Percentiles rank a stretch among this genome's conserved stretches.
Evolutionary conservation across 2,329 filamentous ascomycete genomes (phyloP).

Genomic region (Lachnum nothofagi): DNA sequence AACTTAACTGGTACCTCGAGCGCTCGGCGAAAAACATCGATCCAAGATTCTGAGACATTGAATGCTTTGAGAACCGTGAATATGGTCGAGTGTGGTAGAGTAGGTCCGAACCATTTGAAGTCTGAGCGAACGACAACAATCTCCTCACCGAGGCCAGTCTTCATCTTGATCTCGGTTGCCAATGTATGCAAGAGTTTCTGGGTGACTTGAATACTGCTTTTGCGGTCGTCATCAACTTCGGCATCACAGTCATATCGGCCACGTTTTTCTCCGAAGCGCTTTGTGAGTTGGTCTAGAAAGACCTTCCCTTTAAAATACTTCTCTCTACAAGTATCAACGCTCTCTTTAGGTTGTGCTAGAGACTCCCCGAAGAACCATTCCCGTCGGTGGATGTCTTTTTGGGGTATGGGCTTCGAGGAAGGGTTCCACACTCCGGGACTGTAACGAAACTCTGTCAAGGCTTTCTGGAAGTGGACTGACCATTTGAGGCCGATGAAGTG

Average conservation of each 20-base stretch:
- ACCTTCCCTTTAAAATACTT: slow-evolving; percentile 45
- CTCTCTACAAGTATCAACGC: too few species aligned
- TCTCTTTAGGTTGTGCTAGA: too few species aligned
- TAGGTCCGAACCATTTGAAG: slow-evolving; percentile 51
- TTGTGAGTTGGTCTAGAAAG: slow-evolving; percentile 53
- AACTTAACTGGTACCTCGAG: slow-evolving; percentile 57
- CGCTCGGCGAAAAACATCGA: slow-evolving; percentile 55
- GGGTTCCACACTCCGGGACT: slow-evolving; percentile 15
- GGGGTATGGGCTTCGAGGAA: slow-evolving; percentile 29
- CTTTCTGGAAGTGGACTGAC: slow-evolving; percentile 40
- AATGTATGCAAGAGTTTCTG: slow-evolving; percentile 53
- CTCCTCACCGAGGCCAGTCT: slow-evolving; percentile 42
- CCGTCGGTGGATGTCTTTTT: slow-evolving; percentile 38
- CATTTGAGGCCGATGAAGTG: slow-evolving; percentile 49
- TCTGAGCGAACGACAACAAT: slow-evolving; percentile 53
- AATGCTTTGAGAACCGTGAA: slow-evolving; percentile 53
- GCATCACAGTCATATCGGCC: slow-evolving; percentile 39
- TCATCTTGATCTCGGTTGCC: slow-evolving; percentile 49
- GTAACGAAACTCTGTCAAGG: slow-evolving; percentile 28
- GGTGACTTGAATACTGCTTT: slow-evolving; percentile 44
- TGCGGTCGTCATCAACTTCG: slow-evolving; percentile 28
- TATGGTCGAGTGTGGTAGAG: slow-evolving; percentile 55
- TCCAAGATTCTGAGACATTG: slow-evolving; percentile 51
- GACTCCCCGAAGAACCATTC: slow-evolving; percentile 43
- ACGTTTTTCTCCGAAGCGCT: slow-evolving; percentile 33